Evolutionary conservation across 129 eudicot genomes (phyloP), one percentile per base, ranked within the genome.

Genomic region (Cynara cardunculus): DNA sequence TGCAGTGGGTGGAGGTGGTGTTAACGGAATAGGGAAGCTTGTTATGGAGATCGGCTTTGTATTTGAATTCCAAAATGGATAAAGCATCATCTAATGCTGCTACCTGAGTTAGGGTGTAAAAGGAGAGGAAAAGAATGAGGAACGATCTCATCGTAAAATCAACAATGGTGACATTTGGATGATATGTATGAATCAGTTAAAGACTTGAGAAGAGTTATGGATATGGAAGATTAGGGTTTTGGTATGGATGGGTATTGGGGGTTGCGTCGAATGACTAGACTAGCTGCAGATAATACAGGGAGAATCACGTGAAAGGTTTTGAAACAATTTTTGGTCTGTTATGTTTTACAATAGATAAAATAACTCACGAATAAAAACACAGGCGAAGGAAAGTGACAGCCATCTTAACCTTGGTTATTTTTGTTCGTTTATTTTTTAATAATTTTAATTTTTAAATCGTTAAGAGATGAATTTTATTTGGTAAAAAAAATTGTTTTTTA

Each of bases 21-120:
- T 76, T 73, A 10, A 67, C 19, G 11, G 91, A 78, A 44, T 78
- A 94, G 1, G 24, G 68, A 39, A 92, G 90, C 0, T 74, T 80
- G 93, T 91, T 77, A 30, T 68, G 68, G 3, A 76, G 71, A 78
- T 92, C 99, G 5, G 99, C 94, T 88, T 89, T 92, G 21, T 88
- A 83, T 87, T 86, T 93, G 92, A 93, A 93, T 11, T 83, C 72
- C 49, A 93, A 8, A 74, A 93, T 82, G 34, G 87, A 82, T 18
- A 87, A 35, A 2, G 96, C 94, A 25, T 90, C 93, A 46, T 70
- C n/a, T n/a, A n/a, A n/a, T n/a, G n/a, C 37, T 49, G 86, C n/a
- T 8, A 67, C 25, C 1, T 21, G 69, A 70, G 69, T 21, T 39
- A 14, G 59, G 14, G 49, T 27, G 78, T 14, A 30, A 62, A 77